Percentiles rank a stretch among this genome's conserved stretches.
Evolutionary conservation across 2,329 filamentous ascomycete species (phyloP).

Genomic region (Aspergillus flavus): DNA sequence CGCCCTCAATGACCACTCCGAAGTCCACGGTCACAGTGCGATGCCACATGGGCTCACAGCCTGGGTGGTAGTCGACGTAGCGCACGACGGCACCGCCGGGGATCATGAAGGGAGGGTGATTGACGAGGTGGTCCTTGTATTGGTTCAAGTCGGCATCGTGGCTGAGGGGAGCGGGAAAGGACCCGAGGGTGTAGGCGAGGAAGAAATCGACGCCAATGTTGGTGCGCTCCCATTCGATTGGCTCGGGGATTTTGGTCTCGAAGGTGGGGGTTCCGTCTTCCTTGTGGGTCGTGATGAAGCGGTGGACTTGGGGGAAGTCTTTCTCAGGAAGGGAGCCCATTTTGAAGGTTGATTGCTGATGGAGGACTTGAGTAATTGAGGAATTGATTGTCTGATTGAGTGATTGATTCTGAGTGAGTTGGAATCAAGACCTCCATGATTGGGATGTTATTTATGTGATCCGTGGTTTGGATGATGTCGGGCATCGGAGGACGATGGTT

Average conservation of each 20-base stretch:
- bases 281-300: background rate
- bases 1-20: constrained; percentile 55
- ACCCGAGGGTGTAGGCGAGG: background rate
- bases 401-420: no score
- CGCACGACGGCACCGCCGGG: background rate
- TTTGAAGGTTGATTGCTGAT: background rate
- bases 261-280: background rate
- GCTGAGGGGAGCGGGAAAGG: background rate
- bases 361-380: background rate
- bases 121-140: background rate
- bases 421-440: background rate
- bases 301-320: background rate
- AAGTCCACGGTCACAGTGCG: constrained; percentile 39
- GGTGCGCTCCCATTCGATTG: background rate
- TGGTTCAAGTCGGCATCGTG: background rate
- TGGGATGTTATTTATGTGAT: background rate
- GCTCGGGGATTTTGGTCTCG: background rate
- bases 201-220: background rate
- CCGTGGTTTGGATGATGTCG: background rate
- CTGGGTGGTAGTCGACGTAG: background rate
- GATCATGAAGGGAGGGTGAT: background rate
- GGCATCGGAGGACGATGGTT: background rate
- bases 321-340: background rate
- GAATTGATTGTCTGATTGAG: background rate
- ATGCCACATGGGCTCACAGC: background rate